Percentiles rank a stretch among this genome's conserved stretches.
These are phyloP conservation scores for Podosphaera aphanis DNA, from an alignment of 2,329 filamentous ascomycete genomes.

Conservation along the genomic window DNA sequence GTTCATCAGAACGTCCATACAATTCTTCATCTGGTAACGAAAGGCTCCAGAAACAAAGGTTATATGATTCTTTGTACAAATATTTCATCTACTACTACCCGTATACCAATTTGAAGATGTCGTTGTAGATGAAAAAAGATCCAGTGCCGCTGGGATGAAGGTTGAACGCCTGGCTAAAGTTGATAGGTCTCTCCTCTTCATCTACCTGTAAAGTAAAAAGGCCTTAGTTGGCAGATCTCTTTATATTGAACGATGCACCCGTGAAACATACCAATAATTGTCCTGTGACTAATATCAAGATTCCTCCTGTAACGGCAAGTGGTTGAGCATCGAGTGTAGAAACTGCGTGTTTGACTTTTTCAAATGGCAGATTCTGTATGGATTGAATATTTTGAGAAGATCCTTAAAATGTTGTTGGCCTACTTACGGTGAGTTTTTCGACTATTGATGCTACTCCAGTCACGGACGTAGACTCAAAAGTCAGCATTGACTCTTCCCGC, in stretches of 20 bases:
- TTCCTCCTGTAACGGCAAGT: slow-evolving; percentile 37
- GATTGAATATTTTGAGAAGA: neutral
- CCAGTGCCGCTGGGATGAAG: slow-evolving; percentile 43
- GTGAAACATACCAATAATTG: slow-evolving; percentile 44
- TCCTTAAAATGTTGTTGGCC: no score
- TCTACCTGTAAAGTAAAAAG: slow-evolving; percentile 40
- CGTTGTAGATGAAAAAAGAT: slow-evolving; percentile 76
- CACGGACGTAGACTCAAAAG: slow-evolving; percentile 54
- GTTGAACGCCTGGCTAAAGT: slow-evolving; percentile 77
- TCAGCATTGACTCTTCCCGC: slow-evolving; percentile 75
- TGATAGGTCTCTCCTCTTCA: slow-evolving; percentile 67
- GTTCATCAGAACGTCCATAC: neutral
- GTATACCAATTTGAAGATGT: slow-evolving; percentile 81
- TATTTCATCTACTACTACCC: slow-evolving; percentile 10
- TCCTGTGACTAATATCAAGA: slow-evolving; percentile 76
- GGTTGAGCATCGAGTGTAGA: slow-evolving; percentile 68
- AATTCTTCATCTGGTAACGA: neutral
- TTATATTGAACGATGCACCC: neutral
- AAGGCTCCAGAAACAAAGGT: neutral
- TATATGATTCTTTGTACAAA: neutral
- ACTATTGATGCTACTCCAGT: slow-evolving; percentile 43
- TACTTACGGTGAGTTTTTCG: slow-evolving; percentile 56
- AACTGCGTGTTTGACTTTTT: slow-evolving; percentile 58
- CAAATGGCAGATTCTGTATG: slow-evolving; percentile 49
- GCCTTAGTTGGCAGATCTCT: slow-evolving; percentile 4